Conservation (phyloP, 805 yeast species). For the Kluyveromyces nonfermentans region DNA sequence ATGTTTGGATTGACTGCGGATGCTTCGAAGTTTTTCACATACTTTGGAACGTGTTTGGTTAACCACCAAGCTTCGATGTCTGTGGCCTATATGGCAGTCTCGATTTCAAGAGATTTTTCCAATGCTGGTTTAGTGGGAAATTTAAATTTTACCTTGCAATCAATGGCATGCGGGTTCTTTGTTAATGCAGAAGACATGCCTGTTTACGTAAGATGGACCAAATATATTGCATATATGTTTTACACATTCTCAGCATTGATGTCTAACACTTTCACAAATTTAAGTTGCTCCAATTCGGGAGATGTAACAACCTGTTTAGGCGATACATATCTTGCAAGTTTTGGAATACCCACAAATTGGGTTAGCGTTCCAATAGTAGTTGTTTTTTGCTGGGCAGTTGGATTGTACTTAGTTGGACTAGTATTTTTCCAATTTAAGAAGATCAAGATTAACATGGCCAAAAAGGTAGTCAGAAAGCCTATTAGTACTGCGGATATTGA, state of each 20-base stretch:
- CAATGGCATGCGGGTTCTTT: constrained; percentile 74
- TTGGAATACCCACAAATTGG: constrained; percentile 64
- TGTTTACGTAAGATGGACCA: constrained; percentile 79
- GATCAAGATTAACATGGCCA: constrained; percentile 25
- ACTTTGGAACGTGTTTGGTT: constrained; percentile 49
- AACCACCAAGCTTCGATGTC: constrained; percentile 36
- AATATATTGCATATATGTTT: constrained; percentile 69
- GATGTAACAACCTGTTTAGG: constrained; percentile 30
- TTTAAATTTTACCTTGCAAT: constrained; percentile 57
- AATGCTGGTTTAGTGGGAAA: constrained; percentile 54
- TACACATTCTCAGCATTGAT: constrained; percentile 63
- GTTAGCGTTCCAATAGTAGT: constrained; percentile 53
- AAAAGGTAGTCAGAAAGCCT: constrained; percentile 8
- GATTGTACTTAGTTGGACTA: constrained; percentile 41
- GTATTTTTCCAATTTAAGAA: constrained; percentile 39
- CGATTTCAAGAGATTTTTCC: constrained; percentile 52
- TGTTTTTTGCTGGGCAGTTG: constrained; percentile 48
- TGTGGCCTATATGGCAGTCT: constrained; percentile 32
- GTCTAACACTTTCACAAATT: constrained; percentile 54
- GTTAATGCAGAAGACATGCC: constrained; percentile 68
- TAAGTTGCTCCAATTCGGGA: constrained; percentile 46
- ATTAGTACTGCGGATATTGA: neutral
- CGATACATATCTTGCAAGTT: constrained; percentile 38
- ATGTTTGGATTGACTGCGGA: constrained; percentile 62
- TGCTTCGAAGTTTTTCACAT: constrained; percentile 48